These are phyloP conservation scores for Triticum aestivum DNA, from an alignment of 176 grass and related monocot species.

Conservation along the genomic window IWGSC_CS_RefSeq_v2.1 NC_057799.1:210689012-210689511, in stretches of 20 bases:
- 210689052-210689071: constrained; percentile 18
- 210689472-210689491: not conserved
- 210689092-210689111: not conserved
- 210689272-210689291: constrained; percentile 44
- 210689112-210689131: constrained; percentile 3
- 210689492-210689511: not conserved
- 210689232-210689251: constrained; percentile 30
- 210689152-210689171: not conserved
- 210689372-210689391: constrained; percentile 21
- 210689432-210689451: constrained; percentile 14
- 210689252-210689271: constrained; percentile 44
- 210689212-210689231: not conserved
- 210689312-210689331: constrained; percentile 20
- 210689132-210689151: not conserved
- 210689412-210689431: not conserved
- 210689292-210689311: constrained; percentile 60
- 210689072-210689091: constrained; percentile 4
- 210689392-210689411: constrained; percentile 12
- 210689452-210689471: not conserved
- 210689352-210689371: constrained; percentile 31
- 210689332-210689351: constrained; percentile 50
- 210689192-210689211: not conserved
- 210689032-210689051: constrained; percentile 15
- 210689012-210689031: constrained; percentile 9
- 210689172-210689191: not conserved